Evolutionary conservation across 1,284 basidiomycete species (phyloP), one percentile per base, ranked within the genome.

Genomic region (Exsudoporus floridanus): DNA sequence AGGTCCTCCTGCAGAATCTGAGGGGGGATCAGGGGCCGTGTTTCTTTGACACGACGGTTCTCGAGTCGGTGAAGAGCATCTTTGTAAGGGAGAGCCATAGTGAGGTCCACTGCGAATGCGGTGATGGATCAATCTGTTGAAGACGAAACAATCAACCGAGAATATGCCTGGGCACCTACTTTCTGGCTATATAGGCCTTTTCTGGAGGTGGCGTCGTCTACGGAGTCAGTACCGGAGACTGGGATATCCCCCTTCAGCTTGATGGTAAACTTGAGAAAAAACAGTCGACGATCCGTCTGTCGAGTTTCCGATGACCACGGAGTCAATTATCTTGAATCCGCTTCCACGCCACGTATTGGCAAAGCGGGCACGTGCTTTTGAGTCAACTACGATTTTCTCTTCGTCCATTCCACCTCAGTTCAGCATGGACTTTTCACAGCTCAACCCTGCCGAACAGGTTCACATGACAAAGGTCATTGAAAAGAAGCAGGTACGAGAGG

Each of bases 1-100:
- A 87, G 76, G 66, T 97, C 93, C 73, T 97, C 94, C 63, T 91
- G 89, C 4, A 97, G 78, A 59, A 97, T 94, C 66, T 94, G 91
- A 38, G 92, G 92, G 57, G 94, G 94, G 57, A 97, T 94, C 54
- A 96, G 75, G 31, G 93, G 93, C 40, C 92, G 78, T 37, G 90
- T 92, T 23, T 82, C 85, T 70, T 84, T 92, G 57, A 98, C 93
- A 38, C 94, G 78, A 56, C 83, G 78, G 70, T 98, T 95, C 67
- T 95, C 92, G 44, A 97, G 84, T 49, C 88, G 81, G 49, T 81
- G 72, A 59, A 92, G 81, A 36, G 91, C 92, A 56, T 91, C 86
- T 62, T 81, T 81, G 76, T 89, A 86, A 36, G 87, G 76, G 61
- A 89, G 80, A 37, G 83, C 73, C 75, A 81, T 80, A 54, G 74